phyloP scores from a whole-genome alignment of 2,329 filamentous ascomycete species.

The Stachybotrys echinatus region DNA sequence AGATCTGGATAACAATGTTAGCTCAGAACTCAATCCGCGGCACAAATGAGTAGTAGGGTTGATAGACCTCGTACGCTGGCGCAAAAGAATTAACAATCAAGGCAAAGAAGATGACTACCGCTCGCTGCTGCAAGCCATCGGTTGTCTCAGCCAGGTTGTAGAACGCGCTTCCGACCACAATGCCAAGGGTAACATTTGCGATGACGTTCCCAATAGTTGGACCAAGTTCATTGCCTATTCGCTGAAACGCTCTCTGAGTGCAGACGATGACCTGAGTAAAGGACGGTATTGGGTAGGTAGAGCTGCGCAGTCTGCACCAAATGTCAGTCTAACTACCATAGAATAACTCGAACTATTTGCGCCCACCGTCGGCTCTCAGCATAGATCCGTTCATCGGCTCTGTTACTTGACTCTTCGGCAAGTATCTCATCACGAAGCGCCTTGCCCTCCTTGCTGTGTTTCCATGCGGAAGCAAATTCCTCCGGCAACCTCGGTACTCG shows the following conservation, averaged over 20 bases:
- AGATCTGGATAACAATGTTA: neutral
- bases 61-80: neutral
- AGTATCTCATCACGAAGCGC: constrained; percentile 48
- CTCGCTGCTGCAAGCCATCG: neutral
- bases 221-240: neutral
- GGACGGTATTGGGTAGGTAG: neutral
- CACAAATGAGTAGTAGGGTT: neutral
- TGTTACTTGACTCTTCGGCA: constrained; percentile 35
- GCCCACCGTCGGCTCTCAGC: too few species aligned
- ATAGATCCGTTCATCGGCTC: neutral
- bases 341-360: too few species aligned
- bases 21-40: too few species aligned
- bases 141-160: neutral
- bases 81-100: neutral
- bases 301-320: neutral
- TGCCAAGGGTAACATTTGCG: neutral
- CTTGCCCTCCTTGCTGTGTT: constrained; percentile 44
- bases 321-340: neutral
- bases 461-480: constrained; percentile 56
- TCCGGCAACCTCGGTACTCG: constrained; percentile 54
- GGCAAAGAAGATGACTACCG: neutral
- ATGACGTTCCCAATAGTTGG: neutral
- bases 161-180: neutral
- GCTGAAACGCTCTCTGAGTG: neutral
- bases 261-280: neutral